Base-by-base conservation (phyloP, 495 filamentous ascomycete genomes). In the Annulohypoxylon moriforme region DNA sequence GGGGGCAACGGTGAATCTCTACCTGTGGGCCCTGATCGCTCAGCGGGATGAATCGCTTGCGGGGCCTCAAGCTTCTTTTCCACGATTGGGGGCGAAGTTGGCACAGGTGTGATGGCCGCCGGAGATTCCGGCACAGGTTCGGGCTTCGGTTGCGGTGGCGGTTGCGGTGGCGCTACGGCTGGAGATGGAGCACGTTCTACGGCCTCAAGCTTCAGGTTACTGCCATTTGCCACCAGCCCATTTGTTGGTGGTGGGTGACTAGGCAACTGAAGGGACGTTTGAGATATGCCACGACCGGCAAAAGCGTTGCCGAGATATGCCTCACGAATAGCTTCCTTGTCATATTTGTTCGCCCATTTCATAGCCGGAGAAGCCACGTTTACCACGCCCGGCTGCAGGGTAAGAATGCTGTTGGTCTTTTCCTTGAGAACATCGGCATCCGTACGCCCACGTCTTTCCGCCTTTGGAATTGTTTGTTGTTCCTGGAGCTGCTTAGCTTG, bases 281-380 rank as follows among this genome's bases (percentile, higher is more conserved):
- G 69, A 11, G 68, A 76, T 24, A 74, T 38, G 33, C 90, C 93
- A 58, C 86, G 91, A 42, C 93, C 93, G 20, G 90, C 89, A 68
- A 85, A 89, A 25, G 79, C 80, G 74, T 96, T 85, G 11, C 87
- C 89, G 9, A 98, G 85, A 80, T 98, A 98, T 20, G 91, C 89
- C 49, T 90, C 88, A 14, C 93, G 85, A 64, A 96, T 91, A 2
- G 89, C 86, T 75, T 96, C 89, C 79, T 94, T 94, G 75, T 99
- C 95, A 71, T 94, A 96, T 63, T 90, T 90, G 76, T 85, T 93
- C 9, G 95, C 93, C 96, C 96, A 99, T 78, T 97, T 95, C 90
- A 99, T 91, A 10, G 96, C 96, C 24, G 94, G 91, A 14, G 91
- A 94, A 16, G 94, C 96, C 75, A 96, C 96, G 61, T 85, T 95